Conservation (phyloP, 306 rosid genomes). For the Prunus mira region DNA sequence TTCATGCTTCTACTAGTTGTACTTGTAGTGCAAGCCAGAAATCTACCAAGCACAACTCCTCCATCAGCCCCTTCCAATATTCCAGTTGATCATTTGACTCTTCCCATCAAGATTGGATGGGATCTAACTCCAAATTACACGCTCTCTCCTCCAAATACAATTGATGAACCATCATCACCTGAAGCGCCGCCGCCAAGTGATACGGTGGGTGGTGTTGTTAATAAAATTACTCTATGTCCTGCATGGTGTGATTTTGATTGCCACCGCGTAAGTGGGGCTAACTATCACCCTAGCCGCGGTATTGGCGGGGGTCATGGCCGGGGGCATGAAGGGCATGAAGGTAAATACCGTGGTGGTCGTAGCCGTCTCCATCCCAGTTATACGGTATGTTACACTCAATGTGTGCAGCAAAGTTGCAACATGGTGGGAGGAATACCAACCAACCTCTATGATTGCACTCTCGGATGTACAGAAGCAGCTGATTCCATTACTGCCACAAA, state of each 20-base stretch:
- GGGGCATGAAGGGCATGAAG: neutral
- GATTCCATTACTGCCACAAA: too few species aligned
- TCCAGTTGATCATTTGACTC: neutral
- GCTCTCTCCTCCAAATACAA: neutral
- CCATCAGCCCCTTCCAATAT: neutral
- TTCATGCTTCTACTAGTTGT: neutral
- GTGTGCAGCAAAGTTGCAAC: neutral
- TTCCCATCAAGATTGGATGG: neutral
- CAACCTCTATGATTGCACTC: neutral
- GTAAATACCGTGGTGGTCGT: neutral
- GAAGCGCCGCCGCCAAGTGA: neutral
- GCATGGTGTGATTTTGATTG: neutral
- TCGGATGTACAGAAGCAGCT: neutral
- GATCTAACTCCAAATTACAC: neutral
- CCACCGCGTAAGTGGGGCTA: neutral
- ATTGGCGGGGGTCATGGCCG: neutral
- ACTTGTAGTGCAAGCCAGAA: neutral
- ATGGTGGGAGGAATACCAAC: neutral
- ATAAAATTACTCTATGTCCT: neutral
- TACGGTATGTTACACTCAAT: neutral
- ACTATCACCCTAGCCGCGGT: neutral
- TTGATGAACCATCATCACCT: neutral
- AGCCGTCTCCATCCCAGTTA: neutral
- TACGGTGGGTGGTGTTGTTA: neutral
- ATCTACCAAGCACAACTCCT: neutral